These are phyloP conservation scores for Akanthomyces muscarius DNA, from an alignment of 2,329 filamentous ascomycete genomes.

Conservation along the genomic window DNA sequence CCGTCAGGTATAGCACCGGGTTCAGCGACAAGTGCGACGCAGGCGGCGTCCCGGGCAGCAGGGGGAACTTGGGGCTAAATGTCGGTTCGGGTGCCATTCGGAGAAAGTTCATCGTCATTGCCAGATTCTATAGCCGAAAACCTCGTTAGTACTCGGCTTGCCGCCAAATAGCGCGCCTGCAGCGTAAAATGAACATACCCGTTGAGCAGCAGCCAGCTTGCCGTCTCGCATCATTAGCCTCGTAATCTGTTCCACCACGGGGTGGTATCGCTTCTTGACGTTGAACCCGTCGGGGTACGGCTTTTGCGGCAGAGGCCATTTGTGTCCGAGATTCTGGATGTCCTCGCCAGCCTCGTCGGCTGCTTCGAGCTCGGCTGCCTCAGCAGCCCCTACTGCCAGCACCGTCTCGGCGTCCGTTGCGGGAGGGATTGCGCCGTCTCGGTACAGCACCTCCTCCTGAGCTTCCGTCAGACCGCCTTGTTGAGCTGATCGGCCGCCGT, in stretches of 20 bases:
- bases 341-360: not conserved
- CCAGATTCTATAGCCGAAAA: slow-evolving; percentile 64
- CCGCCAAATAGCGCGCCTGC: not conserved
- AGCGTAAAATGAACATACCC: slow-evolving; percentile 49
- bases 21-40: slow-evolving; percentile 78
- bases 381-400: slow-evolving; percentile 23
- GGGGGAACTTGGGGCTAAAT: slow-evolving; percentile 64
- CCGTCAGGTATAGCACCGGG: slow-evolving; percentile 81
- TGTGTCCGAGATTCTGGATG: slow-evolving; percentile 54
- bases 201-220: slow-evolving; percentile 85
- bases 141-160: not conserved
- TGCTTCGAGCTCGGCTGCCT: slow-evolving; percentile 16
- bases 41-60: slow-evolving; percentile 74
- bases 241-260: slow-evolving; percentile 80
- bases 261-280: slow-evolving; percentile 79
- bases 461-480: slow-evolving; percentile 37
- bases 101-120: slow-evolving; percentile 74
- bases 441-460: slow-evolving; percentile 42
- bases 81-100: slow-evolving; percentile 79
- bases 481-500: slow-evolving; percentile 30
- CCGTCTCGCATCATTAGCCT: slow-evolving; percentile 89
- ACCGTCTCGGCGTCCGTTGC: slow-evolving; percentile 31
- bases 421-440: slow-evolving; percentile 38
- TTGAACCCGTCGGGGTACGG: slow-evolving; percentile 60
- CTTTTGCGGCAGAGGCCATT: slow-evolving; percentile 68